These are phyloP conservation scores for Naumovozyma dairenensis DNA, from an alignment of 805 yeast genomes.

Conservation along the genomic window DNA sequence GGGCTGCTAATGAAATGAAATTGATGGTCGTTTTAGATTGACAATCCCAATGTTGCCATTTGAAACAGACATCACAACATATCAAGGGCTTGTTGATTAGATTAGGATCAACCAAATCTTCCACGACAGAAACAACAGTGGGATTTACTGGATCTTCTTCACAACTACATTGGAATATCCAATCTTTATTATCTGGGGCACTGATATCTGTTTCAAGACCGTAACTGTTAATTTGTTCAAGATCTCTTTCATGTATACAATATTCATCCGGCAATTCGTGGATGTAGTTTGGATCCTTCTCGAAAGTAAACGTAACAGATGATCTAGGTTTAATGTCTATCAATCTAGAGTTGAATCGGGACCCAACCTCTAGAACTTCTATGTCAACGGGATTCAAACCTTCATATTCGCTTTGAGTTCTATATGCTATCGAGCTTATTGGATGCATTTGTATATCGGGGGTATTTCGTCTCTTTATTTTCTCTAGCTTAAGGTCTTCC, in stretches of 20 bases:
- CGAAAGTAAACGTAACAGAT: background rate
- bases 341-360: slow-evolving; percentile 6
- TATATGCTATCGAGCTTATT: no score
- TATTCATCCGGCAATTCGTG: slow-evolving; percentile 24
- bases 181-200: slow-evolving; percentile 18
- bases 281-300: background rate
- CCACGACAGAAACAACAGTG: slow-evolving; percentile 1
- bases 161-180: slow-evolving; percentile 26
- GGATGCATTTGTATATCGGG: no score
- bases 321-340: background rate
- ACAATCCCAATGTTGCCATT: slow-evolving; percentile 30
- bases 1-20: slow-evolving; percentile 6
- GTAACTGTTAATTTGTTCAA: slow-evolving; percentile 13
- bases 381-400: slow-evolving; percentile 7
- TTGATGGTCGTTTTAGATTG: slow-evolving; percentile 13
- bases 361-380: slow-evolving; percentile 9
- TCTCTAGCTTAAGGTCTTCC: slow-evolving; percentile 18
- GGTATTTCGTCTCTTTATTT: slow-evolving; percentile 9
- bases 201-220: slow-evolving; percentile 12
- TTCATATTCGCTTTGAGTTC: background rate
- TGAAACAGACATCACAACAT: slow-evolving; percentile 26
- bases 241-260: slow-evolving; percentile 20
- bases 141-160: slow-evolving; percentile 2
- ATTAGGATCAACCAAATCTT: slow-evolving; percentile 9
- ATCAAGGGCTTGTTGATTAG: slow-evolving; percentile 17